These are phyloP conservation scores for Kokia cookei DNA, from an alignment of 441 rosid species.

Conservation along the genomic window DNA sequence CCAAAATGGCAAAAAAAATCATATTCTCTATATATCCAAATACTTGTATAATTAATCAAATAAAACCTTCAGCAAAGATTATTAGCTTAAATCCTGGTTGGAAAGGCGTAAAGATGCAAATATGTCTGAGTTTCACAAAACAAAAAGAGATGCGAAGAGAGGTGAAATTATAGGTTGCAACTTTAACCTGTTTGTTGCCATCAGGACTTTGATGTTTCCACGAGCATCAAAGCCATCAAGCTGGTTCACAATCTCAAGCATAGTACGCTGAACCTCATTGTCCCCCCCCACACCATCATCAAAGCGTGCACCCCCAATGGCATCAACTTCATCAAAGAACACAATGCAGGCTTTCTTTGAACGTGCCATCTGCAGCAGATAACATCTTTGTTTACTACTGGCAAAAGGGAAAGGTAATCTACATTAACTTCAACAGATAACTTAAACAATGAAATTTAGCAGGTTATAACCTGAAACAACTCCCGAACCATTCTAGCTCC, in stretches of 20 bases:
- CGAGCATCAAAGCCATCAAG: conserved; percentile 99
- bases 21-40: background rate
- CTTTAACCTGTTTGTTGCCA: conserved; percentile 93
- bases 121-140: background rate
- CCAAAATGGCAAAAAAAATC: background rate
- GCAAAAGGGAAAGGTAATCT: background rate
- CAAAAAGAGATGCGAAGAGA: background rate
- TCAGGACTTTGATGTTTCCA: conserved; percentile 93
- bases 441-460: background rate
- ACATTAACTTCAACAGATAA: background rate
- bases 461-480: conserved; percentile 71
- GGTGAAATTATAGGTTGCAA: background rate
- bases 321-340: conserved; percentile 93
- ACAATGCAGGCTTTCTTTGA: conserved; percentile 98
- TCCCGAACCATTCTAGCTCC: conserved; percentile 99
- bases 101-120: background rate
- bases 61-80: background rate
- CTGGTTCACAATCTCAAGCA: conserved; percentile 98
- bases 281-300: conserved; percentile 99
- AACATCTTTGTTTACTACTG: background rate
- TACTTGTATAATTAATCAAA: background rate
- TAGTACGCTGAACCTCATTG: conserved; percentile 93
- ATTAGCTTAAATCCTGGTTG: background rate
- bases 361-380: conserved; percentile 71
- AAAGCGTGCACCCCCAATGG: conserved; percentile 99